Conservation (phyloP, 1,284 basidiomycete species). For the Ustilago cynodontis region DNA sequence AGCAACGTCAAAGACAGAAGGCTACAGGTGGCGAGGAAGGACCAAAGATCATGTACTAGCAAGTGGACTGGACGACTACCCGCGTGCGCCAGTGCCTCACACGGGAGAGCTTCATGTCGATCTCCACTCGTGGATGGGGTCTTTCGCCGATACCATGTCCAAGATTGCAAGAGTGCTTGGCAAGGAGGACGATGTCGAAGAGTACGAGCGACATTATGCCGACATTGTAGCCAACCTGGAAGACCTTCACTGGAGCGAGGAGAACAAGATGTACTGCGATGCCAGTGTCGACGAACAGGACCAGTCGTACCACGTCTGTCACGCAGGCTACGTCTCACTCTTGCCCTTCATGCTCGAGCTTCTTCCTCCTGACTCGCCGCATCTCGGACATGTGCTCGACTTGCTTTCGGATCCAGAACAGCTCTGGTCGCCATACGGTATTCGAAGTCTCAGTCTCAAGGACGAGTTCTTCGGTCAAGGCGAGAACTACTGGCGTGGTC, state of each 20-base stretch:
- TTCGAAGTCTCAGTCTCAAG: constrained; percentile 84
- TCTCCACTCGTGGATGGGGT: constrained; percentile 93
- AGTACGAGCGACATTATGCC: constrained; percentile 81
- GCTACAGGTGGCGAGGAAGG: constrained; percentile 93
- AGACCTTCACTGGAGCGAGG: constrained; percentile 92
- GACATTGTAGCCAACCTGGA: constrained; percentile 88
- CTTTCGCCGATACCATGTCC: constrained; percentile 71
- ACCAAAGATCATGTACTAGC: constrained; percentile 88
- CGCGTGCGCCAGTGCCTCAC: constrained; percentile 82
- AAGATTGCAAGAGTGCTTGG: constrained; percentile 73
- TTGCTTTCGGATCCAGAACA: constrained; percentile 82
- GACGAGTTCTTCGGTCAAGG: constrained; percentile 89
- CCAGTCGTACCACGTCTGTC: constrained; percentile 88
- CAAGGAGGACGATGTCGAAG: constrained; percentile 81
- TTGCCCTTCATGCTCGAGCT: constrained; percentile 84
- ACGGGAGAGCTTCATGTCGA: constrained; percentile 92
- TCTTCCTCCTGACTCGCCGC: constrained; percentile 80
- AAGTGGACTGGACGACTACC: constrained; percentile 95
- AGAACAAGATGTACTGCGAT: constrained; percentile 92
- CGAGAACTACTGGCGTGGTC: constrained; percentile 96
- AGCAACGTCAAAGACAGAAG: constrained; percentile 86
- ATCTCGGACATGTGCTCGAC: constrained; percentile 82
- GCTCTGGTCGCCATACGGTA: constrained; percentile 89
- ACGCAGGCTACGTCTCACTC: constrained; percentile 90
- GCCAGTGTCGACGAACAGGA: constrained; percentile 85